Evolutionary conservation across 331 rosid species (phyloP), one percentile per base, ranked within the genome.

Genomic region (Pyracantha coccinea): DNA sequence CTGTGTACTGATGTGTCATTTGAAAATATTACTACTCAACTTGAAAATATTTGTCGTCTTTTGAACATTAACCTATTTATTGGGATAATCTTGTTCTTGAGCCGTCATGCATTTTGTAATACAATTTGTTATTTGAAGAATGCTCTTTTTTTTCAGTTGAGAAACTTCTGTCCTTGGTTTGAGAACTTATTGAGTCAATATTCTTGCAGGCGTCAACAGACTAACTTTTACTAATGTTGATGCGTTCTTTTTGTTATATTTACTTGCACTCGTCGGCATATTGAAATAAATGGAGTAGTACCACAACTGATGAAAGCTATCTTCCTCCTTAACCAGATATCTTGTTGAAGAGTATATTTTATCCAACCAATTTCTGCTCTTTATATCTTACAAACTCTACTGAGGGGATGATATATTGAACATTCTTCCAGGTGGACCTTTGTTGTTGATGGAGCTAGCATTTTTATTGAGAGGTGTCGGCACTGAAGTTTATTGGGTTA

Each of bases 371-470:
- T 64, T 64, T 64, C 24, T 31, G 25, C 45, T 31, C 68, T 19
- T 31, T 35, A 24, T 3, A 21, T 27, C 35, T 61, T 27, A 61
- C 21, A 61, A 61, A 27, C 35, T 7, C 66, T 61, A 15, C 38
- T 61, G 7, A 7, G 0, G 10, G 38, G 17, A 61, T 61, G 5
- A 61, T 17, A 23, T 72, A 62, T 72, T 72, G 55, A 44, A 72
- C 41, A 29, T 65, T n/a, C 63, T 63, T 57, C 7, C 54, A 81
- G 84, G 84, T 65, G 84, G 84, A 50, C 84, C 84, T 6, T 58
- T 81, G 75, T 76, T 81, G 81, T 57, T 81, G 65, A 81, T 81
- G 84, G 84, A 81, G 71, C 71, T 81, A 4, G 84, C 84, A 17
- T 81, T 81, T 81, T 58, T 81, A 59, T 67, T 81, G 38, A 81